phyloP scores from a whole-genome alignment of 2,329 filamentous ascomycete species.

The Pseudogymnoascus sp. region DNA sequence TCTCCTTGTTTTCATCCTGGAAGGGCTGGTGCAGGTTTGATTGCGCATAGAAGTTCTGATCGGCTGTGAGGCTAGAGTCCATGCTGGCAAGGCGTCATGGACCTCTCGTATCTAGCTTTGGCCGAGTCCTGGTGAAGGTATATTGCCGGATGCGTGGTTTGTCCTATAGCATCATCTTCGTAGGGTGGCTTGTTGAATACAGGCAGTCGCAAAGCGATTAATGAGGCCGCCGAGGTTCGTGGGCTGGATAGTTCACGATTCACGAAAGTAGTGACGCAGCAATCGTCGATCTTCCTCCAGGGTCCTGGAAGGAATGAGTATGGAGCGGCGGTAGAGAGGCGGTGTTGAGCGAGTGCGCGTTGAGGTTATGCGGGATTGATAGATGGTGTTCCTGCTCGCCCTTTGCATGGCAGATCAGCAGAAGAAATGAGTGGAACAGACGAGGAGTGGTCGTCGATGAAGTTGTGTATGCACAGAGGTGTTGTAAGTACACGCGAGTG shows the following conservation, averaged over 20 bases:
- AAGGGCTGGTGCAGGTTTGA: not conserved
- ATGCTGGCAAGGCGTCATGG: constrained; percentile 19
- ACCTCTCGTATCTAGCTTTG: not conserved
- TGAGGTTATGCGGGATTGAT: not conserved
- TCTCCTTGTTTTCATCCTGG: not conserved
- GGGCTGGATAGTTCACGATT: not conserved
- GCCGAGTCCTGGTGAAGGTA: constrained; percentile 4
- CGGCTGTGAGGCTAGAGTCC: constrained; percentile 25
- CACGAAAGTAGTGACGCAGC: not conserved
- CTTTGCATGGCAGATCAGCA: not conserved
- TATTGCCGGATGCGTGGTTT: not conserved
- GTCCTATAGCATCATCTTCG: constrained; percentile 3
- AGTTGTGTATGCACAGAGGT: constrained; percentile 4
- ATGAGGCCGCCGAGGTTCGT: not conserved
- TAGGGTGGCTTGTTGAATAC: not conserved
- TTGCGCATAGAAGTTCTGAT: constrained; percentile 26
- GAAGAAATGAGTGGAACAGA: not conserved
- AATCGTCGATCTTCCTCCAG: constrained; percentile 1
- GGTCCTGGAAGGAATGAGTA: not conserved
- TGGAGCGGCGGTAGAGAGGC: not conserved
- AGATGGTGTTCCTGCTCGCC: not conserved
- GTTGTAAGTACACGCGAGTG: constrained; percentile 8
- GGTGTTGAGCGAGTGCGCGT: not conserved
- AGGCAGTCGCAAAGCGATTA: constrained; percentile 3
- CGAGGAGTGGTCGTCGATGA: not conserved